Percentiles rank a stretch among this genome's conserved stretches.
Conservation (phyloP, 225 moss, liverwort and hornwort genomes). For the Asterella californica region DNA sequence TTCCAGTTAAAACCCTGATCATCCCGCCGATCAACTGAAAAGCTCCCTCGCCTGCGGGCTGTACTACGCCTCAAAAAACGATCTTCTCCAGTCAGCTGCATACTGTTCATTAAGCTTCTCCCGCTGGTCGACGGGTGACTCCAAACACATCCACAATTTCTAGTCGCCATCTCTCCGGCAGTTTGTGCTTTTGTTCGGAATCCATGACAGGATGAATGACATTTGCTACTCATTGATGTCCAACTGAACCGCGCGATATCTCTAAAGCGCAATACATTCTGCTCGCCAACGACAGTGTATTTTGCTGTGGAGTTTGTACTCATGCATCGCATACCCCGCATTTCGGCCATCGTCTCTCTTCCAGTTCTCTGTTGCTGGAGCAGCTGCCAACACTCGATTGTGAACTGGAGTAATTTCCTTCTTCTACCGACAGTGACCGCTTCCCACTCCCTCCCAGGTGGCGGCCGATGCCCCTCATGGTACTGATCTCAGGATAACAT, state of each 20-base stretch:
- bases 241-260: not conserved
- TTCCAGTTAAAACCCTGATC: not conserved
- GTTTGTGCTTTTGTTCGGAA: not conserved
- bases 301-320: not conserved
- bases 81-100: not conserved
- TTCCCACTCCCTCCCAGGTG: no score
- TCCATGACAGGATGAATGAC: not conserved
- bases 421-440: no score
- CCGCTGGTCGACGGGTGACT: not conserved
- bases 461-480: no score
- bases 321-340: not conserved
- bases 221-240: not conserved
- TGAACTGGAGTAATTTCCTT: no score
- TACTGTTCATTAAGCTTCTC: not conserved
- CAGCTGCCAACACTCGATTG: no score
- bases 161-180: not conserved
- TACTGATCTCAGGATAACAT: no score
- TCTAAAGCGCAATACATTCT: not conserved
- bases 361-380: no score
- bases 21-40: no score
- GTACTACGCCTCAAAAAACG: not conserved
- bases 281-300: not conserved
- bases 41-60: not conserved
- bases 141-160: not conserved
- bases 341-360: not conserved